phyloP scores from a whole-genome alignment of 495 filamentous ascomycete genomes.

The Annulohypoxylon bovei region DNA sequence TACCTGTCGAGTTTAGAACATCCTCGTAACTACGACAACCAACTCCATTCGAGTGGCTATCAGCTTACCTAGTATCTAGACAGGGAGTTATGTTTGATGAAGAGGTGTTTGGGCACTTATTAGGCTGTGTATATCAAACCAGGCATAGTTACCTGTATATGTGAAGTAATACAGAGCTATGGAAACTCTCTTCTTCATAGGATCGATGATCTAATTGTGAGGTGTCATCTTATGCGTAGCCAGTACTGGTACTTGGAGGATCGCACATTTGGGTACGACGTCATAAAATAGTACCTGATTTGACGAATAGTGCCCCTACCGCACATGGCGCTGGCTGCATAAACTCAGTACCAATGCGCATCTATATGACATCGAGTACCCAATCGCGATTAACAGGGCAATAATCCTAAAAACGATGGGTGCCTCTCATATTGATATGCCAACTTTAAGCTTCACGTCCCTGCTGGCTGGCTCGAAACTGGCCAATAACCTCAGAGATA shows the following conservation, averaged over 20 bases:
- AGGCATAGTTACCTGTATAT: neutral
- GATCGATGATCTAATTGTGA: constrained; percentile 20
- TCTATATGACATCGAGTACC: neutral
- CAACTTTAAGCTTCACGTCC: neutral
- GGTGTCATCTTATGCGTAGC: constrained; percentile 20
- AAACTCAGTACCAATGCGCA: neutral
- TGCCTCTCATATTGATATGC: neutral
- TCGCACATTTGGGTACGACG: constrained; percentile 22
- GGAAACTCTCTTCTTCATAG: neutral
- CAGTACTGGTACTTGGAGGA: constrained; percentile 19
- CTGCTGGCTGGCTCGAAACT: constrained; percentile 2
- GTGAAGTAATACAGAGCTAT: neutral
- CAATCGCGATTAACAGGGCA: constrained; percentile 5
- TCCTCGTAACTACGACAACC: neutral
- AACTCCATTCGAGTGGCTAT: no score
- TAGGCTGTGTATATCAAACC: constrained; percentile 3
- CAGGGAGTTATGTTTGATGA: constrained; percentile 8
- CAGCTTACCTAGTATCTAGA: no score
- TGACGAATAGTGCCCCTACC: constrained; percentile 18
- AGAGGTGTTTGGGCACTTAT: constrained; percentile 5
- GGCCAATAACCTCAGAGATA: neutral
- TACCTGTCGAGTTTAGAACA: neutral
- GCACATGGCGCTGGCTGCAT: constrained; percentile 26
- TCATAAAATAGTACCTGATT: constrained; percentile 15
- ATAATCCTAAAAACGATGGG: neutral